Evolutionary conservation across 2,329 filamentous ascomycete species (phyloP), one percentile per base, ranked within the genome.

Genomic region (Chalaropsis ovoidea): DNA sequence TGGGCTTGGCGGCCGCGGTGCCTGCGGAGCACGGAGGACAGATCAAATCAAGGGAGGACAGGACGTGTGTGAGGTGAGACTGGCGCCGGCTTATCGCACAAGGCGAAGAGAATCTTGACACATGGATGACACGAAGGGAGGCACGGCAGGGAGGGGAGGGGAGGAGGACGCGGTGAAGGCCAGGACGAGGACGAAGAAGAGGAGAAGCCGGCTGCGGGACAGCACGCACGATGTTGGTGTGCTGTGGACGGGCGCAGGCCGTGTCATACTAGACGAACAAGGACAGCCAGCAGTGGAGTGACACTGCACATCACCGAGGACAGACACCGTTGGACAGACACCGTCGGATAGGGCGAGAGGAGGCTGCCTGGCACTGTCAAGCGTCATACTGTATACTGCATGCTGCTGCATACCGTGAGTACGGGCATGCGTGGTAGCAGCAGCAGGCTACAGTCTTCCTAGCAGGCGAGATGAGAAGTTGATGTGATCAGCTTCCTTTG

Each of bases 401-500:
- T 58, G 27, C 43, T n/a, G n/a, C 2, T n/a, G 8, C 17, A 47
- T 5, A 47, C 6, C 11, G 13, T 1, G 4, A 3, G 42, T 43
- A n/a, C 4, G 17, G 13, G 4, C 3, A n/a, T 43, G 15, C 17
- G 10, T 17, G 27, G 2, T 10, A 39, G n/a, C 54, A 35, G 13
- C n/a, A 10, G 27, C 15, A 10, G 54, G 27, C n/a, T 39, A 17
- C 54, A 15, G n/a, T 39, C 27, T 19, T 19, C 54, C 13, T 27
- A 10, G 54, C 47, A 52, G 54, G 54, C 54, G 54, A 58, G 54
- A 58, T 58, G 6, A 35, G n/a, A 58, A 10, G 27, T 35, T 15
- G 54, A 58, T 58, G 31, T 58, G 54, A 58, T 58, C 54, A 8
- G 54, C 54, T 58, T 39, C 27, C 31, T 58, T 58, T 58, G 54